Evolutionary conservation across 1,284 basidiomycete species (phyloP).

Genomic region (Puccinia hordei): DNA sequence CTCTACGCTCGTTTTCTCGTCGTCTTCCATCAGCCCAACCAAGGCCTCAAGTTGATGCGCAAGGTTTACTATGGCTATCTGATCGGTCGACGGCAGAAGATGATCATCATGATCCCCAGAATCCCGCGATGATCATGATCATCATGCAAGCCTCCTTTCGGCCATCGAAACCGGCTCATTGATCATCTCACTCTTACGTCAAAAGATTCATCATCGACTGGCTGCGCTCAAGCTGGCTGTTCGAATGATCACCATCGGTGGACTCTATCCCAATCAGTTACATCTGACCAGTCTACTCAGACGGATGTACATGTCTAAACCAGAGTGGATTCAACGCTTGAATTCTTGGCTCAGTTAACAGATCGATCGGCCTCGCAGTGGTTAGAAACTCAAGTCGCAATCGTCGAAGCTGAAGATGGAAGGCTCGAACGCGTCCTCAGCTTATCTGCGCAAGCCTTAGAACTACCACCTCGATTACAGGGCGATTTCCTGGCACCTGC

Average conservation of each 20-base stretch:
- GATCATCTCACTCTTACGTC: constrained; percentile 45
- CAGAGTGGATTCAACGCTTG: constrained; percentile 43
- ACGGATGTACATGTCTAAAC: constrained; percentile 47
- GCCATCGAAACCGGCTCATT: constrained; percentile 33
- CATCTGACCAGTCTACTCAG: constrained; percentile 23
- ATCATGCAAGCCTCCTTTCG: neutral
- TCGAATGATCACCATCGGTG: constrained; percentile 47
- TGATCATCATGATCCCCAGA: neutral
- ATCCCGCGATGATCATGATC: neutral
- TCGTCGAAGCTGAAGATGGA: constrained; percentile 46
- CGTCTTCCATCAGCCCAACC: constrained; percentile 39
- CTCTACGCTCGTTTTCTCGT: constrained; percentile 39
- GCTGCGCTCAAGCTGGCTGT: constrained; percentile 41
- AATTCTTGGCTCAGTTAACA: constrained; percentile 2
- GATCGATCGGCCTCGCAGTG: constrained; percentile 21
- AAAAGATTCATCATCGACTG: constrained; percentile 37
- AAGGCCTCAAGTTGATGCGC: constrained; percentile 46
- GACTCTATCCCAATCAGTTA: constrained; percentile 35
- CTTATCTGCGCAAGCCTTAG: constrained; percentile 13
- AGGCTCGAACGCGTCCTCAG: constrained; percentile 27
- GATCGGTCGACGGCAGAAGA: constrained; percentile 17
- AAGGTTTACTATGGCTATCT: constrained; percentile 49
- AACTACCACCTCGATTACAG: constrained; percentile 12
- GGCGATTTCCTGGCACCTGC: neutral
- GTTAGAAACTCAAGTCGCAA: constrained; percentile 28